Evolutionary conservation across 441 rosid genomes (phyloP), one percentile per base, ranked within the genome.

Genomic region (Corymbia calophylla): DNA sequence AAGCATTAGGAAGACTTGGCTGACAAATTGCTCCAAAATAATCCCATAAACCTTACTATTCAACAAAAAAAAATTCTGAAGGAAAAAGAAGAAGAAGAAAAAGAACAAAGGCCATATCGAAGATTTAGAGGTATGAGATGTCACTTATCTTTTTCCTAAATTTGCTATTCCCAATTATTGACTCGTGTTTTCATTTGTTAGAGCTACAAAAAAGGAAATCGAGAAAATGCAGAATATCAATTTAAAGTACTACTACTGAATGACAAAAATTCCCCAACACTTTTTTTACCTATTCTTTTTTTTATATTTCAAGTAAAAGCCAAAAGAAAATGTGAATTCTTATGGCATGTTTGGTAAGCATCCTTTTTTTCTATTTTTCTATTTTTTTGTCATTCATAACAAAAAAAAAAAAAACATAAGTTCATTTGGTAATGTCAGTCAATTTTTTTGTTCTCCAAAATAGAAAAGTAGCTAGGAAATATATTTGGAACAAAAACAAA

Each of bases 401-500:
- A 39, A 5, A 39, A 39, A 39, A 39, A 5, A 39, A 39, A 5
- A 39, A 39, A 4, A 35, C n/a, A n/a, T n/a, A n/a, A n/a, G n/a
- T 23, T 6, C 27, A 58, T 58, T 58, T 58, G 9, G 10, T 56
- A 56, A 23, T 29, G 2, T 6, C 1, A 58, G 9, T 58, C 25
- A 8, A 23, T 2, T 58, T 58, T 58, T 58, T 2, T 58, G 25
- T 58, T 58, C 17, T 23, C 11, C 14, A 9, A 58, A 58, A 58
- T 39, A 25, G 25, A 58, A 56, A 0, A 1, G 14, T 58, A 10
- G 13, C 64, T 14, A 13, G 11, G 11, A 58, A 56, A 58, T 9
- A 58, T 0, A 0, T 58, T 25, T 58, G 14, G 25, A 58, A 58
- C n/a, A 56, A 56, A 56, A 56, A 23, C 25, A 0, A 23, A 0